phyloP scores from a whole-genome alignment of 805 yeast species.

The Metschnikowia santaceciliae region DNA sequence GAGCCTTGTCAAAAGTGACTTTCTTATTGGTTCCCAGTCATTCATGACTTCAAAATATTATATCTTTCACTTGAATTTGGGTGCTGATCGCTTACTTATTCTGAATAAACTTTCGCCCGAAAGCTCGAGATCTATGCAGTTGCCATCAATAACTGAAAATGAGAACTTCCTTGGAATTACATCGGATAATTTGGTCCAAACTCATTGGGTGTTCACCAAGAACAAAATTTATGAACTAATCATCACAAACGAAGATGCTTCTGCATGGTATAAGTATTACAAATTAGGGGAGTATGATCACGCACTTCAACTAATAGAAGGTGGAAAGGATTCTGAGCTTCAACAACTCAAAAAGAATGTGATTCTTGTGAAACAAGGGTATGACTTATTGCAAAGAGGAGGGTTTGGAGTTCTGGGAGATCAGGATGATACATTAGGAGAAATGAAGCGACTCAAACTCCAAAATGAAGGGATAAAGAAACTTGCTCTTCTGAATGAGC shows the following conservation, averaged over 20 bases:
- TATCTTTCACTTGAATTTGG: conserved; percentile 19
- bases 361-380: conserved; percentile 54
- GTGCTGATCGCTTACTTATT: conserved; percentile 19
- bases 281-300: conserved; percentile 47
- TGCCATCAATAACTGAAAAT: neutral
- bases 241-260: conserved; percentile 61
- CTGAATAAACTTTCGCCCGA: conserved; percentile 28
- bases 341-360: conserved; percentile 29
- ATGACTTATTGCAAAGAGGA: conserved; percentile 32
- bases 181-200: conserved; percentile 36
- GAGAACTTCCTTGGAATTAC: conserved; percentile 25
- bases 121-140: conserved; percentile 5
- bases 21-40: conserved; percentile 7
- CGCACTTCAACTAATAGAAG: conserved; percentile 43
- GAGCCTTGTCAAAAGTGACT: conserved; percentile 4
- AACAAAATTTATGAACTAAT: conserved; percentile 66
- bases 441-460: neutral
- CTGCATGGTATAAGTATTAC: conserved; percentile 58
- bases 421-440: neutral
- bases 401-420: conserved; percentile 10
- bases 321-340: neutral
- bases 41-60: conserved; percentile 30
- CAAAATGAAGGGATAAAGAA: conserved; percentile 30
- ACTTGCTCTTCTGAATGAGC: conserved; percentile 59
- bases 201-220: conserved; percentile 75